Conservation (phyloP, 176 grass and related monocot genomes). For the Urochloa ruziziensis region DNA sequence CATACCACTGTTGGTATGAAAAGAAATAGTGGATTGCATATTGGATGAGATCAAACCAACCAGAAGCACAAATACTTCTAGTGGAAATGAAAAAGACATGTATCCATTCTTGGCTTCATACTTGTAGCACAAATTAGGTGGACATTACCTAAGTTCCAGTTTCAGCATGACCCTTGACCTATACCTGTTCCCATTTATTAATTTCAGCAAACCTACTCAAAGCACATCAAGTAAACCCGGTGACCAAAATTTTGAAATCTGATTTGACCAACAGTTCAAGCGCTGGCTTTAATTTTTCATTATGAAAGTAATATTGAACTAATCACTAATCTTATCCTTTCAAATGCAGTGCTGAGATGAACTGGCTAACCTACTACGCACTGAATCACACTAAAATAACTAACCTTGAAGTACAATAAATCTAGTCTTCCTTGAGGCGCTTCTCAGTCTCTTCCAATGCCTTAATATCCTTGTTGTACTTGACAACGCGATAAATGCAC, state of each 20-base stretch:
- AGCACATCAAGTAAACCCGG: neutral
- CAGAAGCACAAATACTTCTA: neutral
- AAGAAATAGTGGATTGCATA: neutral
- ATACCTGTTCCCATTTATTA: neutral
- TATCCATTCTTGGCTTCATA: neutral
- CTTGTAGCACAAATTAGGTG: neutral
- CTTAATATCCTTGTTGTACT: conserved; percentile 77
- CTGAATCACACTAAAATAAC: neutral
- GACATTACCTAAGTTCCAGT: neutral
- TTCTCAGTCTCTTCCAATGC: conserved; percentile 77
- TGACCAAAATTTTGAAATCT: neutral
- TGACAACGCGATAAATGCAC: conserved; percentile 77
- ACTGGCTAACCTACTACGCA: neutral
- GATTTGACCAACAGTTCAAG: neutral
- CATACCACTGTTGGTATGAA: neutral
- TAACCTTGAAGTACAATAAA: conserved; percentile 32
- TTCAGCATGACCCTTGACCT: neutral
- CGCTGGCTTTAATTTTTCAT: neutral
- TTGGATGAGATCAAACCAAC: neutral
- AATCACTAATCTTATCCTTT: neutral
- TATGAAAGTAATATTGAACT: neutral
- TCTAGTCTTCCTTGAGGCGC: conserved; percentile 71
- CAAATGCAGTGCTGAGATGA: neutral
- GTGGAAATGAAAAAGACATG: neutral
- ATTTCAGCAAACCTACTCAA: conserved; percentile 7